These are phyloP conservation scores for Citrus hindsii DNA, from an alignment of 345 rosid genomes.

Conservation along the genomic window DNA sequence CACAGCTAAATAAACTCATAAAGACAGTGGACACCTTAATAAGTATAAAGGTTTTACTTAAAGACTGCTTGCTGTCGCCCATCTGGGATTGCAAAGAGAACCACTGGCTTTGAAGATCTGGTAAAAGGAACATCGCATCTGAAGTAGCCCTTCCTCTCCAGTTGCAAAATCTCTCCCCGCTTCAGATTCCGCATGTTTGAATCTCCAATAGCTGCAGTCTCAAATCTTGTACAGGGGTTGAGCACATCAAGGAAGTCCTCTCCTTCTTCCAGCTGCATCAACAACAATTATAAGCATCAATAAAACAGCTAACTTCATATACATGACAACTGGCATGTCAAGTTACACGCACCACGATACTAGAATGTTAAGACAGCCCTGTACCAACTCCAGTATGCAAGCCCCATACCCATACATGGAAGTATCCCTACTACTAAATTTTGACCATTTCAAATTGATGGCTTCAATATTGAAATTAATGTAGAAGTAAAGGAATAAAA, in stretches of 20 bases:
- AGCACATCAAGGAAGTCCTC: conserved; percentile 64
- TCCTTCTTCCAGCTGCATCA: conserved; percentile 78
- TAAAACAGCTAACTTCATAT: not conserved
- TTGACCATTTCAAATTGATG: not conserved
- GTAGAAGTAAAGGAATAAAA: not conserved
- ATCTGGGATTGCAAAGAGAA: conserved; percentile 82
- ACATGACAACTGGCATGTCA: not conserved
- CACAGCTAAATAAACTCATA: not conserved
- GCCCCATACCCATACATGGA: not conserved
- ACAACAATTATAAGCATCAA: not conserved
- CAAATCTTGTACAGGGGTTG: conserved; percentile 68
- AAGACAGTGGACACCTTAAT: not conserved
- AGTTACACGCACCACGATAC: not conserved
- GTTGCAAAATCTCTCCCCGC: conserved; percentile 68
- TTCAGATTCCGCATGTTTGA: conserved; percentile 77
- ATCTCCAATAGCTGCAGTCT: conserved; percentile 76
- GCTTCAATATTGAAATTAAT: not conserved
- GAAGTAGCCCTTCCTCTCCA: conserved; percentile 94
- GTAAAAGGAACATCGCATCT: conserved; percentile 78
- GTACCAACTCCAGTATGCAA: not conserved
- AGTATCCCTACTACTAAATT: not conserved
- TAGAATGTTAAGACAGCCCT: not conserved
- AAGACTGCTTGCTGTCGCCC: conserved; percentile 48
- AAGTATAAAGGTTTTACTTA: conserved; percentile 19
- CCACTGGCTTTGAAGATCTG: conserved; percentile 65